A percentile compares a stretch with the other conserved stretches of the same genome.
Conservation (phyloP, 305 asterid species). For the Fraxinus xanthoxyloides region DNA sequence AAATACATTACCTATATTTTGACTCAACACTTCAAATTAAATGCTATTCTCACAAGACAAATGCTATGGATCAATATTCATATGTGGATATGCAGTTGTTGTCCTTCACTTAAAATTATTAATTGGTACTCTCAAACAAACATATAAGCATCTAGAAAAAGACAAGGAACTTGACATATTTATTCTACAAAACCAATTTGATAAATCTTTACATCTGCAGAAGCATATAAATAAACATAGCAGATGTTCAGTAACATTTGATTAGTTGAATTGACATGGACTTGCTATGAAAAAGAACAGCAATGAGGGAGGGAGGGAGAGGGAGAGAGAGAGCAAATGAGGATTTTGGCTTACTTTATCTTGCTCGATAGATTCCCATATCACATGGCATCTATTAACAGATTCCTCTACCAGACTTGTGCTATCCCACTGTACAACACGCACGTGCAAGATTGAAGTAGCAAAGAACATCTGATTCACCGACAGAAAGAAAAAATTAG, state of each 20-base stretch:
- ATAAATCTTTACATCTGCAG: neutral
- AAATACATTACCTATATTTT: neutral
- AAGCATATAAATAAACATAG: constrained; percentile 10
- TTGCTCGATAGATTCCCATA: constrained; percentile 82
- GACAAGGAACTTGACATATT: neutral
- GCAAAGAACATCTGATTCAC: constrained; percentile 86
- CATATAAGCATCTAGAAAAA: neutral
- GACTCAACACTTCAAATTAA: neutral
- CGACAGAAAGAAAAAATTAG: constrained; percentile 34
- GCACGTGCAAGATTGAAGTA: constrained; percentile 85
- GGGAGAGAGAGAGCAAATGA: neutral
- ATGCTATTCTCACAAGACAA: neutral
- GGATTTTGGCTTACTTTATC: constrained; percentile 55
- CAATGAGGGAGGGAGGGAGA: constrained; percentile 3
- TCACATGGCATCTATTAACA: constrained; percentile 62
- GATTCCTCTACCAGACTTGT: constrained; percentile 76
- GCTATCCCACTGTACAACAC: constrained; percentile 82
- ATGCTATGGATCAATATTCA: neutral
- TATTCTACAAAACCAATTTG: constrained; percentile 8
- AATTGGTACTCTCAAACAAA: neutral
- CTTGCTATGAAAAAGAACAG: neutral
- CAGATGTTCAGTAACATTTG: constrained; percentile 2
- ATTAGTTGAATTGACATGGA: constrained; percentile 4
- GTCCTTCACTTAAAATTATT: neutral
- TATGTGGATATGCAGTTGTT: neutral